A percentile compares a stretch with the other conserved stretches of the same genome.
phyloP scores from a whole-genome alignment of 768 basidiomycete species.

The Leucocoprinus leucothites region DNA sequence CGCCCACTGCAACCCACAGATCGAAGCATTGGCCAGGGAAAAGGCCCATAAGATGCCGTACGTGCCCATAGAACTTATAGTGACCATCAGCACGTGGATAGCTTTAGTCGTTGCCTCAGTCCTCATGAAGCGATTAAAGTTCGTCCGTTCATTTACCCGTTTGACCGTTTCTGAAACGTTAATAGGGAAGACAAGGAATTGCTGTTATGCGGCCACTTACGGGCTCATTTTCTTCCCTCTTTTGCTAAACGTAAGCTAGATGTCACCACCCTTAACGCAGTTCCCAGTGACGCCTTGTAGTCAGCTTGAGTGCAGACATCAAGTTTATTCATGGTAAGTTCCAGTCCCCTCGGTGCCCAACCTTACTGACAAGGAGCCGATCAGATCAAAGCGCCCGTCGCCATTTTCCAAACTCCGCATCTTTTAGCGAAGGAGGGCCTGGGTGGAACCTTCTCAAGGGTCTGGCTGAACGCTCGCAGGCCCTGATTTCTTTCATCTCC shows the following conservation, averaged over 20 bases:
- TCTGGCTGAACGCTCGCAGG: constrained; percentile 17
- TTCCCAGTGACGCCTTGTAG: no score
- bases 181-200: constrained; percentile 17
- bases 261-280: no score
- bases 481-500: constrained; percentile 21
- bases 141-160: not conserved
- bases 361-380: not conserved
- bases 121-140: constrained; percentile 18
- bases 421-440: constrained; percentile 32
- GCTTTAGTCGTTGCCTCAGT: constrained; percentile 21
- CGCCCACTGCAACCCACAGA: not conserved
- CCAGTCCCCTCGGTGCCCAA: not conserved
- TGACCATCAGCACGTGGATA: constrained; percentile 25
- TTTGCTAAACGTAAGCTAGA: constrained; percentile 30
- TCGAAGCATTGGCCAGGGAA: not conserved
- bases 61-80: constrained; percentile 3
- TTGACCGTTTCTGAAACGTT: not conserved
- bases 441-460: constrained; percentile 29
- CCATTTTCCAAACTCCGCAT: constrained; percentile 17
- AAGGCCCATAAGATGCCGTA: not conserved
- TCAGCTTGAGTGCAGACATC: constrained; percentile 17
- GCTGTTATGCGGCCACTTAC: constrained; percentile 26
- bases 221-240: constrained; percentile 35
- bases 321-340: constrained; percentile 19
- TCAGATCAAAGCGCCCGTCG: constrained; percentile 1